Base-by-base conservation (phyloP, 1,284 basidiomycete species). In the Rhodotorula sp. region DNA sequence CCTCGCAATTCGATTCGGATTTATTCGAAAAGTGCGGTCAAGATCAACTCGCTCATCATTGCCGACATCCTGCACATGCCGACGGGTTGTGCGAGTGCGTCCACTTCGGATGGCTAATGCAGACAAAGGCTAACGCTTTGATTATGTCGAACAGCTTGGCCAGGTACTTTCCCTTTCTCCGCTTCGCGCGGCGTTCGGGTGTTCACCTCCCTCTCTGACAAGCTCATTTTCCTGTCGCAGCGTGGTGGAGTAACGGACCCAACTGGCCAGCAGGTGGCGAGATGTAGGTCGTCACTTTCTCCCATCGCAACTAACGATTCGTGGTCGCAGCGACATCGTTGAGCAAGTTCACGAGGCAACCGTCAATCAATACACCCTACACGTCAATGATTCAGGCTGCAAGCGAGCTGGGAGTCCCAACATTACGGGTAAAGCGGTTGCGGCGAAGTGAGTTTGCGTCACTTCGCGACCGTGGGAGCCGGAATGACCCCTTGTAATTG, bases 231-330 rank as follows among this genome's bases (percentile, higher is more conserved):
- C 9, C 13, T 48, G 19, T 22, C 48, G n/a, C n/a, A 2, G 64
- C 64, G 0, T 66, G 46, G 34, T 66, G 64, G 64, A 48, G 20
- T 9, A n/a, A 56, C n/a, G 64, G 64, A 6, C 27, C 36, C 0
- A 39, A 64, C 27, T 72, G 70, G 70, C 70, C 70, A 0, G n/a
- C 27, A 1, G 60, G 59, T 7, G 70, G 70, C 6, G 70, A 72
- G 47, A 68, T 72, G 70, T 64, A 3, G 34, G 57, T 53, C 24
- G 24, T n/a, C n/a, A 51, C 44, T 24, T 13, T n/a, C 59, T 20
- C 4, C 5, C 17, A 2, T 20, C 30, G 13, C 22, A 20, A 10
- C 47, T 30, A 4, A 10, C 36, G n/a, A 22, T 19, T 13, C 27
- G 7, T 20, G 13, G 15, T 10, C 49, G 27, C 58, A 66, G 52